phyloP scores from a whole-genome alignment of 2,329 filamentous ascomycete genomes.

The Camillea tinctor region DNA sequence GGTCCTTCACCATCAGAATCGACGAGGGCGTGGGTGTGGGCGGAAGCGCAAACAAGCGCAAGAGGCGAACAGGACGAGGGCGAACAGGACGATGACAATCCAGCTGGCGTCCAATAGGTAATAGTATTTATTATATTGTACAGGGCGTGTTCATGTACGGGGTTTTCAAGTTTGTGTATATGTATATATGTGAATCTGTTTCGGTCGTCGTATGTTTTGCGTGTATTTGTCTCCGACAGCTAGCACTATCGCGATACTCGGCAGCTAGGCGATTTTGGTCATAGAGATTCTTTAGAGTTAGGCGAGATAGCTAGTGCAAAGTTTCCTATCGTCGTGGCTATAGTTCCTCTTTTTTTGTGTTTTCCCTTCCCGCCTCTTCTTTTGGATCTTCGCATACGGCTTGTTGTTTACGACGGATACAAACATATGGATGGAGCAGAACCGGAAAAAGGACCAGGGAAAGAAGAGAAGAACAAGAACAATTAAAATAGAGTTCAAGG shows the following conservation, averaged over 20 bases:
- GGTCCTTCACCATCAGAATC: background rate
- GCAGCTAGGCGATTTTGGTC: background rate
- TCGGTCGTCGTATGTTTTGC: background rate
- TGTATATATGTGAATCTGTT: too few relatives aligned
- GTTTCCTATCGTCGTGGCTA: background rate
- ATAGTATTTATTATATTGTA: background rate
- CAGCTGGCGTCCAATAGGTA: background rate
- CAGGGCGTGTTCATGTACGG: too few relatives aligned
- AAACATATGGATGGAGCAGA: background rate
- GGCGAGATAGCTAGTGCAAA: background rate
- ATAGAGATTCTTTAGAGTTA: background rate
- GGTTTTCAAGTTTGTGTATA: too few relatives aligned
- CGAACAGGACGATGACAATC: background rate
- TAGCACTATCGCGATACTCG: background rate
- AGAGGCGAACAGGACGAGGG: background rate
- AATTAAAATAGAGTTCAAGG: too few relatives aligned
- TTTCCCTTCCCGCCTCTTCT: background rate
- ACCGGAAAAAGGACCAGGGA: background rate
- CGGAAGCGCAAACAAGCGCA: too few relatives aligned
- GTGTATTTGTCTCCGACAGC: background rate
- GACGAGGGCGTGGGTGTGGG: background rate
- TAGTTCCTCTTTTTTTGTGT: background rate
- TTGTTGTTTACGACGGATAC: background rate
- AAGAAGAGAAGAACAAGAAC: too few relatives aligned
- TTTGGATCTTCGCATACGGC: background rate